These are phyloP conservation scores for Termitomyces sp. DNA, from an alignment of 768 basidiomycete genomes.

Conservation along the genomic window DNA sequence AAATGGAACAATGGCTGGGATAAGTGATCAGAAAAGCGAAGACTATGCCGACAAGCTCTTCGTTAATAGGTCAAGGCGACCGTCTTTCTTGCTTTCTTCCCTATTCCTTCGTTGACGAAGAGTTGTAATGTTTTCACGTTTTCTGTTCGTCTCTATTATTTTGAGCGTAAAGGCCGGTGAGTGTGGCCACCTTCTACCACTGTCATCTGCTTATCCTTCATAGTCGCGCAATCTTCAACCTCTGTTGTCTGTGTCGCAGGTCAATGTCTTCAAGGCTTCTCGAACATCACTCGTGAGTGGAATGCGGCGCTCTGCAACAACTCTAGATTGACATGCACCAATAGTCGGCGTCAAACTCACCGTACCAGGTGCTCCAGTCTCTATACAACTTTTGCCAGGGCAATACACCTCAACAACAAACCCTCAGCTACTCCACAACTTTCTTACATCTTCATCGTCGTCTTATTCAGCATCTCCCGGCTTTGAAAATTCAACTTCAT, in stretches of 20 bases:
- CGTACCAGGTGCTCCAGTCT: slow-evolving; percentile 44
- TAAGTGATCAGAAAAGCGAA: slow-evolving; percentile 3
- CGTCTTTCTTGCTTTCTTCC: background rate
- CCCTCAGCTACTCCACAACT: slow-evolving; percentile 64
- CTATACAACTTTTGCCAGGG: slow-evolving; percentile 67
- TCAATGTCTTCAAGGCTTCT: slow-evolving; percentile 79
- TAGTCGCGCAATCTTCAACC: slow-evolving; percentile 39
- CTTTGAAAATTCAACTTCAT: slow-evolving; percentile 51
- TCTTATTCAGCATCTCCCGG: slow-evolving; percentile 55
- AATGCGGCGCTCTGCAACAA: background rate
- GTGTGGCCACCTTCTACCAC: slow-evolving; percentile 6
- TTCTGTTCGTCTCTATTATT: slow-evolving; percentile 26
- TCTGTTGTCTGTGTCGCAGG: slow-evolving; percentile 80
- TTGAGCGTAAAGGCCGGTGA: slow-evolving; percentile 31
- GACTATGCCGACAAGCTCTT: background rate
- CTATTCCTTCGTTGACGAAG: slow-evolving; percentile 19
- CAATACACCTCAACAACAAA: slow-evolving; percentile 68
- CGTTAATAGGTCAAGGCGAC: background rate
- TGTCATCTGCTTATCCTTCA: background rate
- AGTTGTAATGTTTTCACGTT: slow-evolving; percentile 28
- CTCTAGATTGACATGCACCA: background rate
- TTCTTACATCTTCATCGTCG: slow-evolving; percentile 61
- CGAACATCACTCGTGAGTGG: slow-evolving; percentile 62
- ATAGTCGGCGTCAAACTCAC: slow-evolving; percentile 69
- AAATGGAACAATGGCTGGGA: slow-evolving; percentile 14